Evolutionary conservation across 768 basidiomycete species (phyloP), one percentile per base, ranked within the genome.

Genomic region (Punctularia strigosozonata): DNA sequence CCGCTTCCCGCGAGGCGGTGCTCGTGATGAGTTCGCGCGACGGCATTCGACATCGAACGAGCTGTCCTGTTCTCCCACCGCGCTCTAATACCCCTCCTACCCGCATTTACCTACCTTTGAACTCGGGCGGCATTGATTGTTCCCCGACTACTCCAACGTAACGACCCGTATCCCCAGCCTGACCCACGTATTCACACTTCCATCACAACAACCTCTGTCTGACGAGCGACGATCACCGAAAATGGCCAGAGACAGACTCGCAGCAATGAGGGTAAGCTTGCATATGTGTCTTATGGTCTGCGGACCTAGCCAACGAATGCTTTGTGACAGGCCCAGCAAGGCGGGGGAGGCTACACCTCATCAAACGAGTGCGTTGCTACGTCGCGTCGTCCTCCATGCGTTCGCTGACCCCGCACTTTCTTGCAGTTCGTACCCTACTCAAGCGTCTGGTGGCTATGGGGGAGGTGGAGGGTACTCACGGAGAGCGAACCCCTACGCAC

Each of bases 401-500:
- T 10, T 30, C 28, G 15, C 10, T 30, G 10, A 30, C 10, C 28
- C 10, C 28, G 10, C 28, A 10, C 19, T 34, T 34, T 20, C 13
- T 34, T 28, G 36, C 28, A 69, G 72, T 59, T 75, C 74, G 47
- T 75, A 75, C 62, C 76, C 75, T 59, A 75, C 76, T 70, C 76
- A 74, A 66, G 66, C 73, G 63, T 73, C 71, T 46, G 69, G 62
- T 22, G 47, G 42, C 45, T 28, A 28, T 19, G 44, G 43, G 35
- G 38, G 43, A 41, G 40, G 39, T 18, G 31, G 43, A 5, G 45
- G 40, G 23, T 45, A 45, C 32, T 46, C 47, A 46, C 68, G 68
- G 39, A 61, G 69, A 55, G 55, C 62, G 40, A 80, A 82, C 52
- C 80, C 77, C 38, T 86, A 79, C 50, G 69, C 69, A 22, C 73